Evolutionary conservation across 202 grass and related monocot genomes (phyloP).

Genomic region (Panicum hallii): DNA sequence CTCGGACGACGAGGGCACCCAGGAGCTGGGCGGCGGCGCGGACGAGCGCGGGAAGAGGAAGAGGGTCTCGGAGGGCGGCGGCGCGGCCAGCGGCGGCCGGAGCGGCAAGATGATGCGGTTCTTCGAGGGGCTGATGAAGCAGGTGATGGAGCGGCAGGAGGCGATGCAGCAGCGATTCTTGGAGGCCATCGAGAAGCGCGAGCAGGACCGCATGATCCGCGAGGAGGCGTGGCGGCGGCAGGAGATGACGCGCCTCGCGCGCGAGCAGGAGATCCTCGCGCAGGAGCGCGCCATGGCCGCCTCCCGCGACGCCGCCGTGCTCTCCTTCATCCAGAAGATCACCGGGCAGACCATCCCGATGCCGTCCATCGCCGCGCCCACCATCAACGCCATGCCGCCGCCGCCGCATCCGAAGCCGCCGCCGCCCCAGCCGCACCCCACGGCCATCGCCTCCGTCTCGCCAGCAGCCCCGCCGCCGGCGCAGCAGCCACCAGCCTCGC

Average conservation of each 20-base stretch:
- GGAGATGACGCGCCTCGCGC: constrained; percentile 79
- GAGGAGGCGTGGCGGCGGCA: constrained; percentile 97
- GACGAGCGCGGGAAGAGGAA: constrained; percentile 74
- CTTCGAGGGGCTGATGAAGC: constrained; percentile 88
- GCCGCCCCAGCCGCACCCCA: constrained; percentile 20
- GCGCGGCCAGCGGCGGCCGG: constrained; percentile 7
- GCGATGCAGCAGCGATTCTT: constrained; percentile 89
- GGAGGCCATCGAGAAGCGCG: constrained; percentile 88
- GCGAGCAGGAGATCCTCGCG: constrained; percentile 83
- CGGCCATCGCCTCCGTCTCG: constrained; percentile 35
- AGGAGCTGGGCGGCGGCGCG: constrained; percentile 53
- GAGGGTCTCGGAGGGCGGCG: constrained; percentile 49
- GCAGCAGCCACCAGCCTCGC: constrained; percentile 5
- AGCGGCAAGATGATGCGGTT: constrained; percentile 83
- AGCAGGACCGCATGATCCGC: constrained; percentile 93
- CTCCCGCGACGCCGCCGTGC: constrained; percentile 75
- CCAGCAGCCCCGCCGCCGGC: constrained; percentile 5
- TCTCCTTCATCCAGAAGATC: constrained; percentile 95
- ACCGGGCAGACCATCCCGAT: constrained; percentile 76
- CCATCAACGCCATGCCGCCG: constrained; percentile 57
- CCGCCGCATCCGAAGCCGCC: constrained; percentile 26
- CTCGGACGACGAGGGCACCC: constrained; percentile 79
- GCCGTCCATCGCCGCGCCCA: constrained; percentile 57
- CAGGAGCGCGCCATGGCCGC: constrained; percentile 93
- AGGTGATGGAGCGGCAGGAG: constrained; percentile 98